phyloP scores from a whole-genome alignment of 148 eudicot genomes.

The Chenopodium berlandieri region DNA sequence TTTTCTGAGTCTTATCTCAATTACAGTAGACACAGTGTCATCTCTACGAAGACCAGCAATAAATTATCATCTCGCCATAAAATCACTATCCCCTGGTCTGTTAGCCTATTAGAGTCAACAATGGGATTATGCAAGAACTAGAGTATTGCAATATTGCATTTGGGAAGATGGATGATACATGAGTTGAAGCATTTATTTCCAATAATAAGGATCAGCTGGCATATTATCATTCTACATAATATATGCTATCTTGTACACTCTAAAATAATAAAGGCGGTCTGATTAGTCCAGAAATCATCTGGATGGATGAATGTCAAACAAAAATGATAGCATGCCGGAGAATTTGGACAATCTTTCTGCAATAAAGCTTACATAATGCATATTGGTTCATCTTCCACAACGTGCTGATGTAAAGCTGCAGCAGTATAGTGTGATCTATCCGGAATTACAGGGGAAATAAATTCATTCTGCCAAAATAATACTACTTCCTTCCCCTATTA shows the following conservation, averaged over 20 bases:
- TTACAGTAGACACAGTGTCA: neutral
- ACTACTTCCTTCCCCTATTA: conserved; percentile 70
- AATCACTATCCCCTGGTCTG: neutral
- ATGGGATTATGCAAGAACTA: neutral
- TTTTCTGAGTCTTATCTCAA: neutral
- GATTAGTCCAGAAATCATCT: neutral
- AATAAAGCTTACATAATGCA: neutral
- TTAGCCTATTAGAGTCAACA: neutral
- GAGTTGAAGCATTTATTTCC: neutral
- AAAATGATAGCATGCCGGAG: neutral
- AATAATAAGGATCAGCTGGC: neutral
- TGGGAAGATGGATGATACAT: neutral
- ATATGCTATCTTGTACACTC: neutral
- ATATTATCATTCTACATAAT: neutral
- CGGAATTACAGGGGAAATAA: neutral
- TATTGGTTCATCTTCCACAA: neutral
- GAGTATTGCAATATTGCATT: neutral
- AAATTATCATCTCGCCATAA: too few species aligned
- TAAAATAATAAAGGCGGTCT: neutral
- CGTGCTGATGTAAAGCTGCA: neutral
- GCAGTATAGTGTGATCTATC: neutral
- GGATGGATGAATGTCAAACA: neutral
- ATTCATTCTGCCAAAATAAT: neutral
- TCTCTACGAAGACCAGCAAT: neutral
- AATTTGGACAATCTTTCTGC: neutral